A percentile compares a stretch with the other conserved stretches of the same genome.
phyloP scores from a whole-genome alignment of 768 basidiomycete species.

The Kwoniella dendrophila region DNA sequence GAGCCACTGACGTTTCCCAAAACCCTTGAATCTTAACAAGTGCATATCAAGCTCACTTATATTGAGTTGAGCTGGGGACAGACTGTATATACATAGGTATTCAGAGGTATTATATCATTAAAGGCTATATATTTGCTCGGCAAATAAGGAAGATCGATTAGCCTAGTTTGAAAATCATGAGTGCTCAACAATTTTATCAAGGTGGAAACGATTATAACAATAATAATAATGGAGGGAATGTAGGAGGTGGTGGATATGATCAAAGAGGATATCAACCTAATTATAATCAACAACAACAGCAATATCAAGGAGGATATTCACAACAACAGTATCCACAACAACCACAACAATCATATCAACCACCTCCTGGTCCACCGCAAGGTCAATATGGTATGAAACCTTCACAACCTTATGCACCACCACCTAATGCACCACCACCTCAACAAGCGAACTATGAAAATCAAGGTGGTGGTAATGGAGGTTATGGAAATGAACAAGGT shows the following conservation, averaged over 20 bases:
- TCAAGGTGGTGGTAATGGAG: too few relatives aligned
- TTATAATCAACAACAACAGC: conserved; percentile 6
- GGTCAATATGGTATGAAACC: conserved; percentile 40
- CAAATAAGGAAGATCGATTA: too few relatives aligned
- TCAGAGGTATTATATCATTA: too few relatives aligned
- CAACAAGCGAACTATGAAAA: conserved; percentile 6
- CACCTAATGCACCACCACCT: background rate
- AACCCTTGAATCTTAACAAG: too few relatives aligned
- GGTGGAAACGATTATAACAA: conserved; percentile 2
- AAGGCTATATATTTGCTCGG: too few relatives aligned
- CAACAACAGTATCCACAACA: conserved; percentile 10
- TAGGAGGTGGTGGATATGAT: conserved; percentile 8
- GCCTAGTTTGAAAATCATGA: too few relatives aligned
- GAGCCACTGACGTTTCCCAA: too few relatives aligned
- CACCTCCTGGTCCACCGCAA: conserved; percentile 16
- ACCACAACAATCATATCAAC: conserved; percentile 19
- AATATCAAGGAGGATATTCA: conserved; percentile 15
- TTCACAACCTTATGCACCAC: conserved; percentile 46
- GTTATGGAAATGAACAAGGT: conserved; percentile 1
- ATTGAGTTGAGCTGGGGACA: too few relatives aligned
- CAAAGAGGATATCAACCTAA: conserved; percentile 13
- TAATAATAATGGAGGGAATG: too few relatives aligned
- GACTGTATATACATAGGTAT: too few relatives aligned
- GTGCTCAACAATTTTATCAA: conserved; percentile 40
- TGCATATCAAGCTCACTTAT: too few relatives aligned